Evolutionary conservation across 1,284 basidiomycete genomes (phyloP), one percentile per base, ranked within the genome.

Genomic region (Malassezia equina): DNA sequence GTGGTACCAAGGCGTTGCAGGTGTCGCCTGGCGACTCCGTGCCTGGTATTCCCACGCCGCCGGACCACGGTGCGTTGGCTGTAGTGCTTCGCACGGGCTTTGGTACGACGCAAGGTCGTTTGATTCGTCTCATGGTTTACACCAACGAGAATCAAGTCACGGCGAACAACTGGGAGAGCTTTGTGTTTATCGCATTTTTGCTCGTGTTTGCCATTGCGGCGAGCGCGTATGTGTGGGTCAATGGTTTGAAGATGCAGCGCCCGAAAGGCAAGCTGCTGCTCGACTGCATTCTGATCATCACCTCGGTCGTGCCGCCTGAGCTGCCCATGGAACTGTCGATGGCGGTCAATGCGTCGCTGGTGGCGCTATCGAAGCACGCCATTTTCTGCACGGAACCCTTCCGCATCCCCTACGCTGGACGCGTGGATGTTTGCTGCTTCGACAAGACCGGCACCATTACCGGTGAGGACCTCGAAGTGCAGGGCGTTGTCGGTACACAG

Each of bases 341-440:
- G 71, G 68, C 70, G 6, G 71, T 74, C 56, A 74, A 74, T 42
- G 66, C 71, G 17, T 73, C 71, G 32, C 58, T 74, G 32, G 89
- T 95, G 36, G 90, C 93, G 0, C 77, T 98, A 40, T 88, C 87
- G 53, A 96, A 95, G 77, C 88, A 80, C 75, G 68, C 70, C 28
- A 73, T 74, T 61, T 74, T 74, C 64, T 74, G 71, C 53, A 74
- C 71, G 32, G 71, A 74, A 47, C 71, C 71, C 11, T 74, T 74
- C 65, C 68, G 71, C 24, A 74, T 74, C 45, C 71, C 71, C 9
- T 74, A 66, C 51, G 70, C 71, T 15, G 71, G 71, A 13, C 60
- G 67, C 11, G 71, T 74, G 19, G 71, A 74, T 47, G 71, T 74
- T 25, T 74, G 71, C 67, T 74, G 71, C 61, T 74, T 74, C 44